Base-by-base conservation (phyloP, 1,139 yeast genomes). In the Yamadazyma taylorii region DNA sequence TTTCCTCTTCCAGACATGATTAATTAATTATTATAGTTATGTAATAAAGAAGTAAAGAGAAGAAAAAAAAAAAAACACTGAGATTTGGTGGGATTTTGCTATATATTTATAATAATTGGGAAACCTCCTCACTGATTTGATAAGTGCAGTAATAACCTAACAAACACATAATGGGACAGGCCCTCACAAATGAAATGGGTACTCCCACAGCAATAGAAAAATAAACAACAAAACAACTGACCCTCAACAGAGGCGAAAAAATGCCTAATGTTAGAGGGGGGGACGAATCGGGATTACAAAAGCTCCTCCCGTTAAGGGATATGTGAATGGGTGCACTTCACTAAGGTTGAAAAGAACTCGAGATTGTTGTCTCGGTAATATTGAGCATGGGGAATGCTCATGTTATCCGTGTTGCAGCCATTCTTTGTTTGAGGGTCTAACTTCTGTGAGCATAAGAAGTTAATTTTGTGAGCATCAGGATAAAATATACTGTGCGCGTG, bases 1-100 rank as follows among this genome's bases (percentile, higher is more conserved):
- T 89, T 89, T 67, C 97, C 97, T 84, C 97, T 90, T 72, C 97
- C 97, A 66, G 97, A 87, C 97, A 90, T 90, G 66, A 52, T 82
- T 57, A 51, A 55, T 55, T 46, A 47, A 41, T 19, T 37, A 35
- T 39, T 39, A 29, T 38, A 33, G 16, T 17, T 34, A 37, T 29
- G 30, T 21, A 26, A 30, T 36, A 30, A 37, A 22, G 34, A 24
- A 29, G 28, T 36, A 32, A 39, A 33, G 33, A 37, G 32, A 38
- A 35, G 40, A 40, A 47, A 42, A 45, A 47, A 32, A 38, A 42
- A 43, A 39, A 35, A 37, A 42, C 31, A 12, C 7, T 15, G 30
- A 10, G 30, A 27, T 26, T 34, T 21, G 34, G 35, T 35, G 45
- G 39, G 38, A 39, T 23, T 22, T 36, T 15, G 25, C 21, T 25